phyloP scores from a whole-genome alignment of 2,329 filamentous ascomycete species.

The Paecilomyces sp. region DNA sequence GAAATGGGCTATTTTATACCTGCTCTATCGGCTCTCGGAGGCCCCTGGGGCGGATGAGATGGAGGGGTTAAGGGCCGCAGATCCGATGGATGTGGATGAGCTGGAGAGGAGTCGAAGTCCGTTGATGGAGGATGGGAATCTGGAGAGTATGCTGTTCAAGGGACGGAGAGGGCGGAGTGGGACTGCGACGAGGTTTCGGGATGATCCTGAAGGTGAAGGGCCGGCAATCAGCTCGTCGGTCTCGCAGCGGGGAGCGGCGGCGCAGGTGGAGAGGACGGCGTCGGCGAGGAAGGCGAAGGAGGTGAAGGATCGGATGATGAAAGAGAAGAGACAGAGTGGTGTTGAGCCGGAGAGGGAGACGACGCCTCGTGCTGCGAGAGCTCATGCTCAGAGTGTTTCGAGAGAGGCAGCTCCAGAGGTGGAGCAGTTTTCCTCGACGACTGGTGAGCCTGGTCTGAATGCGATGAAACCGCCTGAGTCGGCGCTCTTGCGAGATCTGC shows the following conservation, averaged over 20 bases:
- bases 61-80: slow-evolving; percentile 1
- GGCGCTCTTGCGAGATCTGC: slow-evolving; percentile 68
- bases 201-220: slow-evolving; percentile 25
- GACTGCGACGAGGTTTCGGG: slow-evolving; percentile 12
- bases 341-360: slow-evolving; percentile 12
- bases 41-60: slow-evolving; percentile 29
- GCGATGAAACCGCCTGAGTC: slow-evolving; percentile 58
- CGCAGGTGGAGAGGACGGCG: slow-evolving; percentile 17
- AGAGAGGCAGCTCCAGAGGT: slow-evolving; percentile 15
- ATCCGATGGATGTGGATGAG: slow-evolving; percentile 10
- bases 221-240: slow-evolving; percentile 35
- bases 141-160: slow-evolving; percentile 29
- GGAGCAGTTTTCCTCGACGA: slow-evolving; percentile 7
- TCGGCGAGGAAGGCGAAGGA: slow-evolving; percentile 17
- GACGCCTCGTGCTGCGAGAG: slow-evolving; percentile 3
- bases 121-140: slow-evolving; percentile 29
- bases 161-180: slow-evolving; percentile 15
- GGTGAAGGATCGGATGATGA: slow-evolving; percentile 10
- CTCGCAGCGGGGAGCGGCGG: slow-evolving; percentile 22
- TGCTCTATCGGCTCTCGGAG: slow-evolving; percentile 77
- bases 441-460: slow-evolving; percentile 29
- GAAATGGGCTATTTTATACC: slow-evolving; percentile 94
- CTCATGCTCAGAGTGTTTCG: slow-evolving; percentile 10
- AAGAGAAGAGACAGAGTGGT: slow-evolving; percentile 11
- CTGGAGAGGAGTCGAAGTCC: slow-evolving; percentile 28